phyloP scores from a whole-genome alignment of 352 stramenopile genomes.

The Globisporangium solare region DNA sequence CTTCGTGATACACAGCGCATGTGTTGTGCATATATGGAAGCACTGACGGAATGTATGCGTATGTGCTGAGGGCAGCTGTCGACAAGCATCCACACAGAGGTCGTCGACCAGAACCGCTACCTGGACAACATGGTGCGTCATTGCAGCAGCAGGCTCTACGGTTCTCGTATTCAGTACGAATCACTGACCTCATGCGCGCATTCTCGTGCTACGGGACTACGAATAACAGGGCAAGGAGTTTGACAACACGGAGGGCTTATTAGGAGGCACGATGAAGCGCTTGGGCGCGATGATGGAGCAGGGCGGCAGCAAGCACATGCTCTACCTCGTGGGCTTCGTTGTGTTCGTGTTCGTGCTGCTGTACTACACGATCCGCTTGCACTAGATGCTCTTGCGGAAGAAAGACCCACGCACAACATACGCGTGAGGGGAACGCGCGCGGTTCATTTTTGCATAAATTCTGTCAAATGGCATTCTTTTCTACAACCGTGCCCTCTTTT shows the following conservation, averaged over 20 bases:
- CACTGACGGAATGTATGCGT: background rate
- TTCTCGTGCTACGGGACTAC: no score
- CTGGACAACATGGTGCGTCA: constrained; percentile 72
- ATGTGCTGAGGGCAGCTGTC: constrained; percentile 49
- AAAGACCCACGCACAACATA: no score
- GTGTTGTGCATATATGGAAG: background rate
- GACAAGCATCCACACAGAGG: constrained; percentile 71
- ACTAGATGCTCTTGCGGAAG: constrained; percentile 29
- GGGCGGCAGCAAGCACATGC: constrained; percentile 86
- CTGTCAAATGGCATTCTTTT: no score
- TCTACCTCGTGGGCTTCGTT: constrained; percentile 82
- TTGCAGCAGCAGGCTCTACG: background rate
- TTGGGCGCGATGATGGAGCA: constrained; percentile 86
- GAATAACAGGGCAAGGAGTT: constrained; percentile 71
- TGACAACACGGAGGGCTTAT: constrained; percentile 75
- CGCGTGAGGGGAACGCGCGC: no score
- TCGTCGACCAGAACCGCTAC: constrained; percentile 79
- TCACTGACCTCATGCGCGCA: background rate
- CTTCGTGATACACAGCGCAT: background rate
- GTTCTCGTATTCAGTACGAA: constrained; percentile 1
- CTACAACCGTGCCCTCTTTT: no score
- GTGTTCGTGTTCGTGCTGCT: constrained; percentile 83
- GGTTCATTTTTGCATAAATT: no score
- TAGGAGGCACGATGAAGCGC: constrained; percentile 84
- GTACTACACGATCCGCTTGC: constrained; percentile 73